phyloP scores from a whole-genome alignment of 805 yeast genomes.

The Pachysolen tannophilus region DNA sequence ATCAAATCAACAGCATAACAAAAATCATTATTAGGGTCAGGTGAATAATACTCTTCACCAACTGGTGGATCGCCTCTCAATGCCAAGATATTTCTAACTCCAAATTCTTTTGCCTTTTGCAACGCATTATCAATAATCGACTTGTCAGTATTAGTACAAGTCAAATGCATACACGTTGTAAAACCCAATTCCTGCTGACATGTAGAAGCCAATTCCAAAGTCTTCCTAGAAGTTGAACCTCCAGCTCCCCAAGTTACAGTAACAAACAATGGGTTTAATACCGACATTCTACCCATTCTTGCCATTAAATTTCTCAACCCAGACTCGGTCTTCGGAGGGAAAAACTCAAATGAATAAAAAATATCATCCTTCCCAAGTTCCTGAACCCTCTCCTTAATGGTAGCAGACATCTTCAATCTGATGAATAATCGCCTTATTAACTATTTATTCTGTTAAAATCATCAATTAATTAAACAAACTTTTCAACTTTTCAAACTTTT shows the following conservation, averaged over 20 bases:
- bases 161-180: conserved; percentile 91
- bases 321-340: conserved; percentile 91
- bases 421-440: no score
- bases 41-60: conserved; percentile 43
- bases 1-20: conserved; percentile 82
- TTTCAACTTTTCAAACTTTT: no score
- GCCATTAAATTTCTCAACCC: conserved; percentile 81
- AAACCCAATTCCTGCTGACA: conserved; percentile 69
- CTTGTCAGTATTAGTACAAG: conserved; percentile 89
- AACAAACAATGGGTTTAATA: conserved; percentile 80
- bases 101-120: conserved; percentile 58
- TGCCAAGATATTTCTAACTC: conserved; percentile 84
- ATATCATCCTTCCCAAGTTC: conserved; percentile 41
- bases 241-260: conserved; percentile 99
- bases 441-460: no score
- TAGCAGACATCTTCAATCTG: conserved; percentile 16
- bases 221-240: conserved; percentile 84
- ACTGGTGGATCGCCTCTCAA: conserved; percentile 90
- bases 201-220: conserved; percentile 72
- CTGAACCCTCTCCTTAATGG: conserved; percentile 44
- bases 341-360: conserved; percentile 86
- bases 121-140: conserved; percentile 75
- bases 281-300: conserved; percentile 83
- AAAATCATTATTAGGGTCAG: conserved; percentile 41
- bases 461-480: no score